Evolutionary conservation across 1,284 basidiomycete species (phyloP).

Genomic region (Tilletia setariae): DNA sequence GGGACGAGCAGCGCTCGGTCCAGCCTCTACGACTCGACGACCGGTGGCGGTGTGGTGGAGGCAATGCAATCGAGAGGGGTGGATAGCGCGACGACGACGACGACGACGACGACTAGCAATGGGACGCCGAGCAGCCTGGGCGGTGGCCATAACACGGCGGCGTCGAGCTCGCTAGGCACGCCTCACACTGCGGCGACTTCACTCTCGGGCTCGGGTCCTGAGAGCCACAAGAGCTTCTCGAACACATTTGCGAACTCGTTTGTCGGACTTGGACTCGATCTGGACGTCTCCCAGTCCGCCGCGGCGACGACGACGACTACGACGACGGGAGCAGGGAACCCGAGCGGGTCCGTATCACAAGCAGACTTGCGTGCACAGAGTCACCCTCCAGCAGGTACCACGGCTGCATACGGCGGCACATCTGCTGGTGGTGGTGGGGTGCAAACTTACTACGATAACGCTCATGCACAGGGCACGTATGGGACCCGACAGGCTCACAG

Average conservation of each 20-base stretch:
- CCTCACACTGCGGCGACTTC: not conserved
- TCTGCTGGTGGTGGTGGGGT: too few species aligned
- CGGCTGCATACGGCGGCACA: not conserved
- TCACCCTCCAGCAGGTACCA: not conserved
- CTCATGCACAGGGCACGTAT: not conserved
- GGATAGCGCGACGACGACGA: too few species aligned
- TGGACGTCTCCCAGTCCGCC: slow-evolving; percentile 3
- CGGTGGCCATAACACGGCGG: not conserved
- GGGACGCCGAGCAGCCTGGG: not conserved
- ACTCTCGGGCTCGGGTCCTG: not conserved
- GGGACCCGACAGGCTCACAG: not conserved
- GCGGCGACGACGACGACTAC: too few species aligned
- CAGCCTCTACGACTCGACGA: too few species aligned
- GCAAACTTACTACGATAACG: not conserved
- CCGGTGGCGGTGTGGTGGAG: too few species aligned
- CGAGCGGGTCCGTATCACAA: not conserved
- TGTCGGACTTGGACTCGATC: slow-evolving; percentile 5
- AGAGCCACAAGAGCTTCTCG: not conserved
- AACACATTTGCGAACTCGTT: not conserved
- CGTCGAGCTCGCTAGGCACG: not conserved
- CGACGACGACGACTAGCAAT: not conserved
- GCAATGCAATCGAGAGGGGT: too few species aligned
- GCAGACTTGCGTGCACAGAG: not conserved
- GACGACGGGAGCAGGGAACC: too few species aligned
- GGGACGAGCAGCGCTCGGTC: too few species aligned